Evolutionary conservation across 768 basidiomycete genomes (phyloP), one percentile per base, ranked within the genome.

Genomic region (Vararia minispora): DNA sequence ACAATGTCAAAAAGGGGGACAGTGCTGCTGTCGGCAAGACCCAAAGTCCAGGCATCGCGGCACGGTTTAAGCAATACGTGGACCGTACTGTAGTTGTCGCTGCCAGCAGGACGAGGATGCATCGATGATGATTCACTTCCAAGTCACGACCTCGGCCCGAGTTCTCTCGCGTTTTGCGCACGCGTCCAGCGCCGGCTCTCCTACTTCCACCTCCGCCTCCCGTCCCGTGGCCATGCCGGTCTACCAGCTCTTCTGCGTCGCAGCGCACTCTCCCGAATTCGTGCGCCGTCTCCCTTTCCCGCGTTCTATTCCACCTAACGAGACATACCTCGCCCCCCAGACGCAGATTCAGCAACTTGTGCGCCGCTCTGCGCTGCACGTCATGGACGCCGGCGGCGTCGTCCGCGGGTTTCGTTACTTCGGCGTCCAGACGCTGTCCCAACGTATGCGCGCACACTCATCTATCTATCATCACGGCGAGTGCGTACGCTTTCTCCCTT

Each of bases 191-290:
- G 16, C 12, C 28, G 27, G 26, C 17, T 29, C 28, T 13, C 17
- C 6, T 22, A n/a, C 13, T 22, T 21, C 21, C 36, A 20, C 47
- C 48, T 29, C 55, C 53, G 52, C n/a, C n/a, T n/a, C n/a, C n/a
- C n/a, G n/a, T n/a, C n/a, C n/a, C n/a, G n/a, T n/a, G n/a, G n/a
- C 49, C 17, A 92, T 92, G 88, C 87, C 87, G 5, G 71, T 90
- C 53, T 92, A 92, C 62, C 77, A 88, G 52, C 74, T 92, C 68
- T 52, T 89, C 35, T 89, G 87, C 54, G 85, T 91, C 42, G 68
- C 87, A 1, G 71, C 74, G 4, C 87, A 90, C 55, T 76, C 76
- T 46, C 58, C 61, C 12, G 69, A 80, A 71, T 88, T 80, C 53
- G 86, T 86, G 43, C 37, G 77, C 63, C n/a, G n/a, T n/a, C n/a